Evolutionary conservation across 352 stramenopile species (phyloP), one percentile per base, ranked within the genome.

Genomic region (Phytopythium chamaehyphon): DNA sequence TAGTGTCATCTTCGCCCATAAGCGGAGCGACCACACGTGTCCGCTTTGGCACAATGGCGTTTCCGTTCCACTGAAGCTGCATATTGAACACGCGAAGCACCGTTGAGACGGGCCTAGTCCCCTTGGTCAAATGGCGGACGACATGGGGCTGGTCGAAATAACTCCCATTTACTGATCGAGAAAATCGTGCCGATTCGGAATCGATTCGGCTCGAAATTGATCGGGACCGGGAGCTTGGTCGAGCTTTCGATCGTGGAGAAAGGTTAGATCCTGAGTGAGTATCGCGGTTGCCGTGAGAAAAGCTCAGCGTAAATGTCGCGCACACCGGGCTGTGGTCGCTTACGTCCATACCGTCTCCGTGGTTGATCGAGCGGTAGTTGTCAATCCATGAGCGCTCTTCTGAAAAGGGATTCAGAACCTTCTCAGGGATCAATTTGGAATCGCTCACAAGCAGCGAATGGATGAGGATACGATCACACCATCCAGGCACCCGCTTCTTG

Each of bases 401-500:
- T 0, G 65, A 66, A 28, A 76, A 86, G 11, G 76, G 75, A 53
- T 76, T 82, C n/a, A 62, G 47, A 7, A 90, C 78, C 54, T 90
- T 88, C 54, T 90, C 81, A 0, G 86, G 80, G 42, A 88, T 65
- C 14, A 95, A 47, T 51, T 90, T 88, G 16, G 82, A 93, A 49
- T 89, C 76, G 31, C 80, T 81, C 16, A 90, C 79, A 0, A 89
- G 59, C 19, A 95, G 70, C 36, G 83, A 93, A 59, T 93, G 78
- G 45, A 86, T 79, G 26, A 94, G 59, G 50, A 96, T 93, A 37
- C 87, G 85, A 59, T 96, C 87, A 54, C 78, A 93, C 79, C 82
- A 96, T 0, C 78, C 77, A 9, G 87, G 87, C 22, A 93, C 81
- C n/a, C 83, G 85, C 43, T 92, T 89, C 66, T 93, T 93, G n/a